Evolutionary conservation across 495 filamentous ascomycete species (phyloP), one percentile per base, ranked within the genome.

Genomic region (Podospora sp.): DNA sequence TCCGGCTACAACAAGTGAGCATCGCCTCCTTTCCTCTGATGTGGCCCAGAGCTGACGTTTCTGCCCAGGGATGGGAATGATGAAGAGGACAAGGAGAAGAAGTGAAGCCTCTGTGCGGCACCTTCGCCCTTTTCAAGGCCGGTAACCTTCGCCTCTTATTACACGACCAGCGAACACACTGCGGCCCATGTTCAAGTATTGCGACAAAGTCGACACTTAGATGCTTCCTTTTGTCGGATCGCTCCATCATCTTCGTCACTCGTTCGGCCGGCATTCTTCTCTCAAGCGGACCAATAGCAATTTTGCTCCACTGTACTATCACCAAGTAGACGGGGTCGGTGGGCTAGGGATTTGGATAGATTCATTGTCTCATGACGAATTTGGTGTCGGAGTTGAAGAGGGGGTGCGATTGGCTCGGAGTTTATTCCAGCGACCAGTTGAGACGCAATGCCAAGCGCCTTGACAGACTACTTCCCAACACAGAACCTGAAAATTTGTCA

Each of bases 1-100:
- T 77, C 76, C 26, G 80, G 80, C 56, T 82, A 82, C 78, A 82
- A 81, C 77, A 80, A 77, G 76, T 77, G 58, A 73, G 74, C 29
- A 4, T 22, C 49, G 11, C 22, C n/a, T 24, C 16, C 36, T 18
- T 6, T 55, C 9, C 21, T 22, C 8, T 26, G 7, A 20, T 18
- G 3, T 14, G 16, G 24, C 1, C 27, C 22, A 7, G 14, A 12
- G 36, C 53, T 11, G 11, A 46, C 52, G n/a, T 46, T 49, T 55
- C 24, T 11, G 18, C 6, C 25, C 79, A 79, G 63, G 52, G 69
- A 61, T 20, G 69, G 69, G 59, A 71, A 75, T 65, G 73, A 72
- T 16, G 69, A 73, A 7, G 75, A 75, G 49, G 74, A 76, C 40
- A 46, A 46, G 67, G 71, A 76, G 55, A 57, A 75, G 60, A 71